Evolutionary conservation across 768 basidiomycete genomes (phyloP), one percentile per base, ranked within the genome.

Genomic region (Suillus subaureus): DNA sequence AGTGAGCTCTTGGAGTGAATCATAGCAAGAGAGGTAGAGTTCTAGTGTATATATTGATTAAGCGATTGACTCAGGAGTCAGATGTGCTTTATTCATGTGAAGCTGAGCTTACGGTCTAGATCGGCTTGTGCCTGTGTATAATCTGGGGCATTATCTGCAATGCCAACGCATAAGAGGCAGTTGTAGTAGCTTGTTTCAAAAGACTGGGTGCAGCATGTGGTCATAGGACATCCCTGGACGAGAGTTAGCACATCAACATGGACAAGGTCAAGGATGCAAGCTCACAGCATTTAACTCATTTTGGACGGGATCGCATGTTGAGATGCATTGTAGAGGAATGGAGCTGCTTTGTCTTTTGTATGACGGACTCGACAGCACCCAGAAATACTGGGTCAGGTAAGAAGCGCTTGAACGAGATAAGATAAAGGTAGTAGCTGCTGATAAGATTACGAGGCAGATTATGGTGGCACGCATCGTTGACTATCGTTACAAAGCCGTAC

Each of bases 141-240:
- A 64, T 79, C 75, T 28, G 52, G 62, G 6, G 68, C 61, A 47
- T 77, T 64, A 26, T 70, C 28, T 2, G 74, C 72, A 3, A 61
- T 33, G 13, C 75, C 81, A 35, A 80, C 70, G 63, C 84, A 85
- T 6, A 70, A 40, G 66, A 83, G 72, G 66, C 84, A 85, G 54
- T 78, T 72, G 72, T 77, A 83, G 68, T 81, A 83, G 5, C 67
- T 62, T 0, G 69, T 73, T 65, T 81, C 77, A 64, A 84, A 85
- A 6, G 66, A 68, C 12, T 73, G 64, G 6, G 79, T 74, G 69
- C 84, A 85, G 64, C 83, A 85, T 21, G 66, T 64, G 1, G 70
- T 69, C 43, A 67, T 54, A 3, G 75, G 73, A 33, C 75, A 78
- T 63, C 70, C 75, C 75, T 78, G 31, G 23, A 18, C 4, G 16